phyloP scores from a whole-genome alignment of 805 yeast species.

The Torulaspora delbrueckii region DNA sequence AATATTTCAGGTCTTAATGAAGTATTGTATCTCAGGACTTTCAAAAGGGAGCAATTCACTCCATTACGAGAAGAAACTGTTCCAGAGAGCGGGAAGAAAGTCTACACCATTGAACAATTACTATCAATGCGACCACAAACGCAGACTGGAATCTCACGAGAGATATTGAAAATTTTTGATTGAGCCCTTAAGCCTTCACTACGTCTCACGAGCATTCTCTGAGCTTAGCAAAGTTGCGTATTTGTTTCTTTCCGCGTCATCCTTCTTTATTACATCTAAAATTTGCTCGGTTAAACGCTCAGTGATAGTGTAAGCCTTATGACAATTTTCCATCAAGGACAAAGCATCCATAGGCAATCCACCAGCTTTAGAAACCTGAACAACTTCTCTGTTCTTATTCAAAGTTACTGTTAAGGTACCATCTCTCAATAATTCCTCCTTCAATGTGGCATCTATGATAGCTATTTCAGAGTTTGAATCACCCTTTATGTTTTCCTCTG shows the following conservation, averaged over 20 bases:
- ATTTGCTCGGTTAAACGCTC: slow-evolving; percentile 62
- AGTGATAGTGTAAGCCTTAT: slow-evolving; percentile 60
- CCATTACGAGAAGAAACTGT: background rate
- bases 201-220: slow-evolving; percentile 32
- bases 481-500: slow-evolving; percentile 68
- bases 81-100: background rate
- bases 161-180: background rate
- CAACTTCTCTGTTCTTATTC: slow-evolving; percentile 84
- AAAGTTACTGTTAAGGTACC: slow-evolving; percentile 82
- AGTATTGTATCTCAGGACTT: background rate
- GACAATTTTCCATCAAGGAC: slow-evolving; percentile 61
- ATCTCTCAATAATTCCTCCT: slow-evolving; percentile 71
- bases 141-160: background rate
- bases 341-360: slow-evolving; percentile 78
- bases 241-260: slow-evolving; percentile 45
- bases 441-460: slow-evolving; percentile 67
- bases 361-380: slow-evolving; percentile 87
- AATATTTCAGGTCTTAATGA: slow-evolving; percentile 1
- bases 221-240: slow-evolving; percentile 31
- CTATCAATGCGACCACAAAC: background rate
- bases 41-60: background rate
- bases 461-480: slow-evolving; percentile 54
- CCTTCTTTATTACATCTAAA: slow-evolving; percentile 48
- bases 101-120: slow-evolving; percentile 1
- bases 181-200: background rate